Percentiles rank a stretch among this genome's conserved stretches.
Conservation (phyloP, 2,329 filamentous ascomycete genomes). For the Cladophialophora immunda region DNA sequence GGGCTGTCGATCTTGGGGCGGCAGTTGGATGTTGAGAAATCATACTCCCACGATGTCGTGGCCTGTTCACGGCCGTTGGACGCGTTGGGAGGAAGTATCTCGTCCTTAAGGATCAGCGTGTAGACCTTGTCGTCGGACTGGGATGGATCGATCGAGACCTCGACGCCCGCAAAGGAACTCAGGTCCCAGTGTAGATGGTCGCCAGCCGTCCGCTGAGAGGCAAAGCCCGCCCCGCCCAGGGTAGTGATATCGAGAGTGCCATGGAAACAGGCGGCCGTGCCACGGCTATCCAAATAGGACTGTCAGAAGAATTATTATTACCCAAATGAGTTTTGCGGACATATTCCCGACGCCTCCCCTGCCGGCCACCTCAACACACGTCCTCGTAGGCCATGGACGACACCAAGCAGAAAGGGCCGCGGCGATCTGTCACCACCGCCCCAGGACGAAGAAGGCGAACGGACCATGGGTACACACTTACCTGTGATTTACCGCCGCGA, state of each 20-base stretch:
- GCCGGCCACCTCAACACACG: not conserved
- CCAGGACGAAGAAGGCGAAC: not conserved
- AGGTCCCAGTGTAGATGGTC: slow-evolving; percentile 71
- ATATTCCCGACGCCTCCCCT: not conserved
- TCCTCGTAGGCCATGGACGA: not conserved
- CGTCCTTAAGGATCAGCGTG: slow-evolving; percentile 78
- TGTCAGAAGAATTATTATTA: slow-evolving; percentile 32
- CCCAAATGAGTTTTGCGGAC: not conserved
- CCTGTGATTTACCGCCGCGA: slow-evolving; percentile 74
- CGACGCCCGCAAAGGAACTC: slow-evolving; percentile 67
- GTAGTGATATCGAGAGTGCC: slow-evolving; percentile 77
- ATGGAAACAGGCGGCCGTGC: slow-evolving; percentile 63
- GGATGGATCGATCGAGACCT: slow-evolving; percentile 57
- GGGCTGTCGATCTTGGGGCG: slow-evolving; percentile 31
- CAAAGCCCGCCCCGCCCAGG: slow-evolving; percentile 82
- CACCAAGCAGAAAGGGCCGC: not conserved
- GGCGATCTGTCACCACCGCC: not conserved
- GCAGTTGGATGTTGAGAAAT: slow-evolving; percentile 58
- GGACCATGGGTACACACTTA: slow-evolving; percentile 42
- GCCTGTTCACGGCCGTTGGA: slow-evolving; percentile 75
- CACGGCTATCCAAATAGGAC: slow-evolving; percentile 59
- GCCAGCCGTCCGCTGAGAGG: slow-evolving; percentile 73
- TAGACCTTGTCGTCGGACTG: slow-evolving; percentile 72
- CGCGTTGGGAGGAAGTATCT: slow-evolving; percentile 63
- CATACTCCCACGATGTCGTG: slow-evolving; percentile 76